phyloP scores from a whole-genome alignment of 805 yeast genomes.

The Grigorovia transvaalensis region DNA sequence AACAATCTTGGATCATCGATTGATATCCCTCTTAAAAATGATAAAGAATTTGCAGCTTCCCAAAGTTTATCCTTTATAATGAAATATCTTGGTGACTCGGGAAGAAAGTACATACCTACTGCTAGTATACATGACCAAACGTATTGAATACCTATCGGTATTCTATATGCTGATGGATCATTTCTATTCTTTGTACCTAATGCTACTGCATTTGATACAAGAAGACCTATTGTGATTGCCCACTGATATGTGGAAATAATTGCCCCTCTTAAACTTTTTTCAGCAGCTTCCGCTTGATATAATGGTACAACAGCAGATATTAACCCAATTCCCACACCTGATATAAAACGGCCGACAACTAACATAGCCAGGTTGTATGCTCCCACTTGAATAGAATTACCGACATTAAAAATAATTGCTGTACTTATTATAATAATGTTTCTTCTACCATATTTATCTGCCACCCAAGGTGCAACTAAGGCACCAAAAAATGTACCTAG shows the following conservation, averaged over 20 bases:
- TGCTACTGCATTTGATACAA: constrained; percentile 66
- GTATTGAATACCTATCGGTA: constrained; percentile 70
- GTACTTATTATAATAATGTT: constrained; percentile 52
- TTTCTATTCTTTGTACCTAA: constrained; percentile 56
- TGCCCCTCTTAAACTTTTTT: constrained; percentile 71
- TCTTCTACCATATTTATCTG: constrained; percentile 69
- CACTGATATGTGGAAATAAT: constrained; percentile 76
- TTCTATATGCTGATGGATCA: constrained; percentile 53
- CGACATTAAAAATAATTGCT: constrained; percentile 55
- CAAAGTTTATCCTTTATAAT: constrained; percentile 61
- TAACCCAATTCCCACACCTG: constrained; percentile 65
- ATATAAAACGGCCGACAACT: constrained; percentile 62
- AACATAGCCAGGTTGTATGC: constrained; percentile 42
- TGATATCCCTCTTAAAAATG: constrained; percentile 59
- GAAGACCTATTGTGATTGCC: constrained; percentile 81
- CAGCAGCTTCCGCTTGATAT: constrained; percentile 81
- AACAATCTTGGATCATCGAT: constrained; percentile 51
- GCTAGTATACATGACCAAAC: constrained; percentile 58
- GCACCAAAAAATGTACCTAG: constrained; percentile 74
- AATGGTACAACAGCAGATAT: constrained; percentile 73
- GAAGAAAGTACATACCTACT: constrained; percentile 62
- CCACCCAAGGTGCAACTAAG: constrained; percentile 44
- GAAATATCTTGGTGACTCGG: constrained; percentile 82
- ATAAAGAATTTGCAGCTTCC: constrained; percentile 56
- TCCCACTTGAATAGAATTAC: constrained; percentile 60